A percentile compares a stretch with the other conserved stretches of the same genome.
phyloP scores from a whole-genome alignment of 441 rosid genomes.

The Jatropha multifida region DNA sequence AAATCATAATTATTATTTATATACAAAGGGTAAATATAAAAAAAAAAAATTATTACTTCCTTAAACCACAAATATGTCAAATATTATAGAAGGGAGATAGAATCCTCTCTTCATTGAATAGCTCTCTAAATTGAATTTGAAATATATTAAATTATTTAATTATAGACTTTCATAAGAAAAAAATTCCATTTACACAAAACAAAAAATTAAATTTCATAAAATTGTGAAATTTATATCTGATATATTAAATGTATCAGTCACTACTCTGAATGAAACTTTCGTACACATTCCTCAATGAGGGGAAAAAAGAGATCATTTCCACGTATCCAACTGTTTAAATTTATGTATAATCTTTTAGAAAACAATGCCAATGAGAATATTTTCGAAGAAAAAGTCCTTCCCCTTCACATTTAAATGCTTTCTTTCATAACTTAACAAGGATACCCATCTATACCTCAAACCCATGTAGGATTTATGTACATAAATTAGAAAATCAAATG shows the following conservation, averaged over 20 bases:
- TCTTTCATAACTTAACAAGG: conserved; percentile 23
- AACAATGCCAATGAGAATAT: conserved; percentile 11
- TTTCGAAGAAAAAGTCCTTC: not conserved
- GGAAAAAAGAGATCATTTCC: not conserved
- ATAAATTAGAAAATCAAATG: conserved; percentile 18
- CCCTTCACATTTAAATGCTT: conserved; percentile 24
- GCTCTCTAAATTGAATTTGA: no score
- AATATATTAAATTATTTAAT: no score
- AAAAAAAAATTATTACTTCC: no score
- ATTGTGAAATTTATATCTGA: no score
- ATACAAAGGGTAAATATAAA: no score
- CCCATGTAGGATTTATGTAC: conserved; percentile 46
- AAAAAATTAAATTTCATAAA: no score
- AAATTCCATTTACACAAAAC: no score
- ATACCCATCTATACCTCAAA: conserved; percentile 36
- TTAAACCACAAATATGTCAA: no score
- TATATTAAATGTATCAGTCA: not conserved
- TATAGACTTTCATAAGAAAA: no score
- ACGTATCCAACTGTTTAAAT: not conserved
- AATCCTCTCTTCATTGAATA: no score
- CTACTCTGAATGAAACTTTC: not conserved
- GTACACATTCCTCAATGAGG: not conserved
- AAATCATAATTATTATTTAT: no score
- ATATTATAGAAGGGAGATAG: no score
- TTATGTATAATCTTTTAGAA: conserved; percentile 24